Conservation (phyloP, 768 basidiomycete species). For the Suillus bovinus region DNA sequence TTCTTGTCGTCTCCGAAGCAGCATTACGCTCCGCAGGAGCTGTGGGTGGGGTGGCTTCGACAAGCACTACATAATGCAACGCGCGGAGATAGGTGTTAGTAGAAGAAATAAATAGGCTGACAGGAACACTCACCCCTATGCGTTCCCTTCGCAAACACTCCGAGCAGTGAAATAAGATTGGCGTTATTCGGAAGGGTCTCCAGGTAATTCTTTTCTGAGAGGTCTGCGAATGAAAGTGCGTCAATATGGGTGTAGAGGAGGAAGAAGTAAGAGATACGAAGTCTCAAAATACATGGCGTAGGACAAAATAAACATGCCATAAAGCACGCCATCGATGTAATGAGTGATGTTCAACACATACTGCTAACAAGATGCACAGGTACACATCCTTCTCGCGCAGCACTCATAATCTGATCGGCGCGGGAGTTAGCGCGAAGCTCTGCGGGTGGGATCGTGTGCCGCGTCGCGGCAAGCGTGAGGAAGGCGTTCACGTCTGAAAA, state of each 20-base stretch:
- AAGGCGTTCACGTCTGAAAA: slow-evolving; percentile 90
- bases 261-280: neutral
- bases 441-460: slow-evolving; percentile 66
- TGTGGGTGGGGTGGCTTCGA: slow-evolving; percentile 47
- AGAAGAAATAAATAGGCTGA: neutral
- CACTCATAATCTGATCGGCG: slow-evolving; percentile 67
- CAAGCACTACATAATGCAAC: slow-evolving; percentile 44
- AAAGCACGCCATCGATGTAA: neutral
- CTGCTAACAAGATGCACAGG: slow-evolving; percentile 78
- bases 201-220: slow-evolving; percentile 84
- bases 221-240: slow-evolving; percentile 45
- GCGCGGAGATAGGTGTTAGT: neutral
- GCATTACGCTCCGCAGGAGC: neutral
- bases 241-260: slow-evolving; percentile 1
- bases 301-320: neutral
- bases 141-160: slow-evolving; percentile 66
- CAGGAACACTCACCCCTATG: slow-evolving; percentile 57
- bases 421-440: slow-evolving; percentile 59
- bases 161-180: slow-evolving; percentile 60
- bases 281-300: neutral
- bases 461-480: slow-evolving; percentile 76
- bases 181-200: slow-evolving; percentile 63
- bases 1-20: neutral
- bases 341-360: slow-evolving; percentile 36
- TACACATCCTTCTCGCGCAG: slow-evolving; percentile 73